Base-by-base conservation (phyloP, 176 grass and related monocot species). In the Phoenix roebelenii region DNA sequence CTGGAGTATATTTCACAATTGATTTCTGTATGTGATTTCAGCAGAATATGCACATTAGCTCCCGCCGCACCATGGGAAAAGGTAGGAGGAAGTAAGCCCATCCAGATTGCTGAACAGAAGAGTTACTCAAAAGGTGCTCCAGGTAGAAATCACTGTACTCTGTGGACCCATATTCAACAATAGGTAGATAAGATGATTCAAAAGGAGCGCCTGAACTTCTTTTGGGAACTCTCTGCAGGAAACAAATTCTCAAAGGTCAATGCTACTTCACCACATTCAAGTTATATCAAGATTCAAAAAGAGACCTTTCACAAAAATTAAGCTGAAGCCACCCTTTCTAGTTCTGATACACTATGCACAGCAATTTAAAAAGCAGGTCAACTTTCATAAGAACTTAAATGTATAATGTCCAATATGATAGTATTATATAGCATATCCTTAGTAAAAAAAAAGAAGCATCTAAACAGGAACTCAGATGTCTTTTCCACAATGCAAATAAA, bases 41-140 rank as follows among this genome's bases (percentile, higher is more conserved):
- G 26, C 65, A 73, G 81, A 67, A 88, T 25, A 67, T 78, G 87
- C 51, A 97, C 77, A 62, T 85, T 72, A 25, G 87, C 81, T 52
- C 92, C 84, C 0, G 87, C 92, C 67, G 92, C 83, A 77, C 92
- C 92, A 74, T 83, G 60, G 92, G 92, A 77, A 97, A 50, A 68
- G 88, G 66, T 54, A 97, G 66, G 74, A 91, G 69, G 81, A 97
- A 97, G 78, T 85, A 87, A 72, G 81, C 91, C 84, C 85, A 97
- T 68, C 77, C 79, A 79, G 63, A 72, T 68, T 82, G 80, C 49
- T 76, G 74, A 54, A 51, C 25, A 15, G 84, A 88, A 57, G 78
- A 80, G 22, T 91, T 91, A 63, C 83, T 87, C 73, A 97, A 88
- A 80, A 85, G 74, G 30, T 85, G 76, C 48, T 85, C 73, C 26